Base-by-base conservation (phyloP, 176 grass and related monocot species). In the Hordeum marinum region DNA sequence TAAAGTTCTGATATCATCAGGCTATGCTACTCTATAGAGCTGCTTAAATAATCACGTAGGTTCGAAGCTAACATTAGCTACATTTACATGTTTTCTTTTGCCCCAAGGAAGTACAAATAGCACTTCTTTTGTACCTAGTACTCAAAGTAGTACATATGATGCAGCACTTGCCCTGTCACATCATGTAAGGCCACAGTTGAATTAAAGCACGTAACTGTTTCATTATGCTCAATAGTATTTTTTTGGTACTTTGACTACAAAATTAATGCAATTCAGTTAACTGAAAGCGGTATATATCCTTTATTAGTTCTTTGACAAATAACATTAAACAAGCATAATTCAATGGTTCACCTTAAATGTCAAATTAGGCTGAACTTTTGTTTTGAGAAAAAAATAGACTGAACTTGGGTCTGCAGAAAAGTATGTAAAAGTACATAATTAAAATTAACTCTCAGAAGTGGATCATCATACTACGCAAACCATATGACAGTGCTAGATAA, bases 81-180 rank as follows among this genome's bases (percentile, higher is more conserved):
- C 18, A 6, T 55, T 55, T 8, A 55, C 7, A 9, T 21, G 18
- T n/a, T 81, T 81, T 55, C 14, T 31, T 72, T 50, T 75, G 55
- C 29, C 68, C 24, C 2, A 5, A 76, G 23, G 32, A 67, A 80
- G 35, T 75, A 68, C 4, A 46, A 29, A 10, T 43, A 3, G 45
- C 63, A 80, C 21, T 83, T 14, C 8, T 58, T 67, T 32, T 23
- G 69, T 40, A 18, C 29, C 17, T 40, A 40, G 48, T 34, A 34
- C 32, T 34, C 32, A 34, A 34, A 34, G 4, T 34, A 34, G 32
- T 60, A 85, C 68, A 70, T 62, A 89, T 27, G n/a, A 76, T 68
- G 88, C 15, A 36, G 48, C 48, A 85, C 41, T 66, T 27, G 57
- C 25, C 73, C 46, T 80, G 36, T 75, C 45, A 80, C 5, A 85